These are phyloP conservation scores for Mycena polygramma DNA, from an alignment of 768 basidiomycete genomes.

Conservation along the genomic window DNA sequence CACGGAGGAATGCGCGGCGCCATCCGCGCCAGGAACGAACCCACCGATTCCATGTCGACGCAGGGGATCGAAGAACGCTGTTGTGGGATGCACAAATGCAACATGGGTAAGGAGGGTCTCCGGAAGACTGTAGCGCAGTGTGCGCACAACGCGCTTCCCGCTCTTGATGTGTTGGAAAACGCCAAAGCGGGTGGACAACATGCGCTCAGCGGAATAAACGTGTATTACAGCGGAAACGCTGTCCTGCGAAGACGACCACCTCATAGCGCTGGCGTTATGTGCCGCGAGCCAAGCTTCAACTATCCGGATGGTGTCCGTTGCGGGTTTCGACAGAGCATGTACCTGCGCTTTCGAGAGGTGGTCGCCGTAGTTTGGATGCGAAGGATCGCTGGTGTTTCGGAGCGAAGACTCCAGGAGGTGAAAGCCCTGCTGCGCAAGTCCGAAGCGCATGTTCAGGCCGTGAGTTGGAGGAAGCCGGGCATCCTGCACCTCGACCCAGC, in stretches of 20 bases:
- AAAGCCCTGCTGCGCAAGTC: constrained; percentile 49
- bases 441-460: constrained; percentile 52
- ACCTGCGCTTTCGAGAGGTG: constrained; percentile 61
- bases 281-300: constrained; percentile 27
- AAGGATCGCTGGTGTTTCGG: constrained; percentile 49
- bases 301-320: constrained; percentile 46
- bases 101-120: constrained; percentile 50
- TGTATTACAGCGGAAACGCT: constrained; percentile 60
- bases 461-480: constrained; percentile 5
- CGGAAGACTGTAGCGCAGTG: constrained; percentile 54
- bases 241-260: constrained; percentile 60
- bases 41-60: constrained; percentile 42
- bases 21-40: constrained; percentile 45
- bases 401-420: constrained; percentile 48
- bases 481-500: constrained; percentile 25
- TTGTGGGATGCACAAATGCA: constrained; percentile 54
- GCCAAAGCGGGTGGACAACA: constrained; percentile 60
- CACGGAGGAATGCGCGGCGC: background rate
- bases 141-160: constrained; percentile 51
- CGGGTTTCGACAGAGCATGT: constrained; percentile 56
- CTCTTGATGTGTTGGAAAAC: constrained; percentile 51
- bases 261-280: constrained; percentile 40
- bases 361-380: constrained; percentile 48
- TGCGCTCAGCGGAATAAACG: constrained; percentile 58
- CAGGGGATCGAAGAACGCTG: constrained; percentile 44